A percentile compares a stretch with the other conserved stretches of the same genome.
phyloP scores from a whole-genome alignment of 192 early-diverging fungal genomes.

The Linnemannia schmuckeri region DNA sequence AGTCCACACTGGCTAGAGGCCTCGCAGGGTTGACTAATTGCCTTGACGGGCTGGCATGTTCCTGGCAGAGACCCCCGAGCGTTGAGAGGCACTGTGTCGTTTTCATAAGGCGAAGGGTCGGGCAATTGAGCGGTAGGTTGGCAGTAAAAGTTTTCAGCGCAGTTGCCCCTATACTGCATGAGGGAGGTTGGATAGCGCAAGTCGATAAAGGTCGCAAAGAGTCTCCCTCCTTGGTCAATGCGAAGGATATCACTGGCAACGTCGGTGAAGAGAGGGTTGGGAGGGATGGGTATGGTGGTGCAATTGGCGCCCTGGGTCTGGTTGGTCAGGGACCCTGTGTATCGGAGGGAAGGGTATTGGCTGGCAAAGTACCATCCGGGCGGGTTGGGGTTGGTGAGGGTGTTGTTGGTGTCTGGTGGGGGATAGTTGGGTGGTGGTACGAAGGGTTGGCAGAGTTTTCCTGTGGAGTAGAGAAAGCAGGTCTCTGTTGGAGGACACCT shows the following conservation, averaged over 20 bases:
- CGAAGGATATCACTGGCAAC: constrained; percentile 1
- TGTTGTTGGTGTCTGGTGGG: background rate
- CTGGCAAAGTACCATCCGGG: constrained; percentile 29
- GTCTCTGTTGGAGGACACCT: background rate
- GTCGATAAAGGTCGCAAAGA: background rate
- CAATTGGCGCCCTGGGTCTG: constrained; percentile 36
- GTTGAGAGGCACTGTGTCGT: background rate
- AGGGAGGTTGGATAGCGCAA: background rate
- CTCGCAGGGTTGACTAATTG: constrained; percentile 11
- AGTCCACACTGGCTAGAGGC: constrained; percentile 15
- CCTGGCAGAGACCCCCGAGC: constrained; percentile 21
- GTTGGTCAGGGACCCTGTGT: constrained; percentile 22
- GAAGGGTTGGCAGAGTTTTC: constrained; percentile 29
- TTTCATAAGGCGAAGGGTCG: background rate
- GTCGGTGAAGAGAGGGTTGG: background rate
- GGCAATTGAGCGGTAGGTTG: background rate
- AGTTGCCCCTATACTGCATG: constrained; percentile 47
- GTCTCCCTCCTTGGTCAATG: constrained; percentile 7
- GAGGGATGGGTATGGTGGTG: constrained; percentile 34
- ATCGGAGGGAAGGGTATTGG: constrained; percentile 33
- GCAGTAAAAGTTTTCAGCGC: constrained; percentile 35
- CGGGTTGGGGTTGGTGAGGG: background rate
- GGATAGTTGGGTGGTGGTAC: constrained; percentile 3
- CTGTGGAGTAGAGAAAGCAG: constrained; percentile 35
- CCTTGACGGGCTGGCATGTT: constrained; percentile 24